phyloP scores from a whole-genome alignment of 2,329 filamentous ascomycete genomes.

The Ceratocystis huliohia region DNA sequence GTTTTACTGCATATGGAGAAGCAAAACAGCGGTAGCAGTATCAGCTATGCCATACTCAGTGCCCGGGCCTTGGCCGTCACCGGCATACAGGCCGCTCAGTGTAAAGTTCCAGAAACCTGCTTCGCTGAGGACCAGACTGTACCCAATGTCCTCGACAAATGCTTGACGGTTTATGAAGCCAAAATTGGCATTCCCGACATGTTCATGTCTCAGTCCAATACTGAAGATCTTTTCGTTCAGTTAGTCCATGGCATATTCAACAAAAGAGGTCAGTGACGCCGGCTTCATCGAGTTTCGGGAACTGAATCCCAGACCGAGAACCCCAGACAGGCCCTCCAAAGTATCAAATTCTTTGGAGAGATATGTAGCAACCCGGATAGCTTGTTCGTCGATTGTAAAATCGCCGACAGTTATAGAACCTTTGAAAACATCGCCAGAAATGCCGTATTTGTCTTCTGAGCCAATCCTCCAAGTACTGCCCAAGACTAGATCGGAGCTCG shows the following conservation, averaged over 20 bases:
- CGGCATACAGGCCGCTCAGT: conserved; percentile 31
- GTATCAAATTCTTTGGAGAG: conserved; percentile 32
- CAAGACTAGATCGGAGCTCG: conserved; percentile 29
- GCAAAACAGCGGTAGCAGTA: conserved; percentile 51
- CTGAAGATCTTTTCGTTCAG: conserved; percentile 39
- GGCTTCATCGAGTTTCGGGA: conserved; percentile 34
- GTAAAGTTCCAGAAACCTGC: conserved; percentile 50
- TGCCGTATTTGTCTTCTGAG: conserved; percentile 35
- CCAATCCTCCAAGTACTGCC: conserved; percentile 32
- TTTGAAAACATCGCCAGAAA: conserved; percentile 33
- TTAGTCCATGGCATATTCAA: conserved; percentile 26
- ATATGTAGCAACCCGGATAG: conserved; percentile 33
- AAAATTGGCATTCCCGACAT: conserved; percentile 58
- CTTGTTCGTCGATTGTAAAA: conserved; percentile 31
- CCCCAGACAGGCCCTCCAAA: conserved; percentile 28
- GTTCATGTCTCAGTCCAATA: conserved; percentile 49
- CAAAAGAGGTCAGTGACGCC: conserved; percentile 33
- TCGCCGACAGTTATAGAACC: conserved; percentile 34
- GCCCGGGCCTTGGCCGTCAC: neutral
- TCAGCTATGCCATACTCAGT: conserved; percentile 33
- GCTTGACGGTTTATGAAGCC: conserved; percentile 53
- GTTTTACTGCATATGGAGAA: conserved; percentile 42
- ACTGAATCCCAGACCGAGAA: conserved; percentile 35
- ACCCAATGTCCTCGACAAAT: conserved; percentile 48
- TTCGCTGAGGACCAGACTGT: conserved; percentile 43